Evolutionary conservation across 768 basidiomycete genomes (phyloP).

Genomic region (Suillus weaverae): DNA sequence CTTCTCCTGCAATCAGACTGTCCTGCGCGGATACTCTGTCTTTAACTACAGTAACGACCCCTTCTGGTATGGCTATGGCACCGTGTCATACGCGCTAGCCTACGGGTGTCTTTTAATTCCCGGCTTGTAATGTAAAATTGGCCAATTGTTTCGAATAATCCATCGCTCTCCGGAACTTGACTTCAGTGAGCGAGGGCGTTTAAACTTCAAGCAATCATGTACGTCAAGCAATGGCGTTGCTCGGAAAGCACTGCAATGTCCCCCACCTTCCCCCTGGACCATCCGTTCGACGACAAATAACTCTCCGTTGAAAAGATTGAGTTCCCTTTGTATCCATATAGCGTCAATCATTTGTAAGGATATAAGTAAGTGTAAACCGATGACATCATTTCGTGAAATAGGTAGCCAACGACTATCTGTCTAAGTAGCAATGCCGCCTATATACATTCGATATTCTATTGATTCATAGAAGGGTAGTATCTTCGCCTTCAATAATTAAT

Average conservation of each 20-base stretch:
- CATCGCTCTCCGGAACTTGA: neutral
- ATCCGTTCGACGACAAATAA: neutral
- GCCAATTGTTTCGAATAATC: neutral
- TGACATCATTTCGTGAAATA: neutral
- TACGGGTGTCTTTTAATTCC: neutral
- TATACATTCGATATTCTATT: no score
- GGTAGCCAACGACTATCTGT: neutral
- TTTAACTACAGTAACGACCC: conserved; percentile 29
- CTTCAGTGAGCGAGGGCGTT: neutral
- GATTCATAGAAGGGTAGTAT: no score
- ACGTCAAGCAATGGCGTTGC: neutral
- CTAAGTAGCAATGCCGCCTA: neutral
- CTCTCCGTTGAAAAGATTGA: neutral
- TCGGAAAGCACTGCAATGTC: no score
- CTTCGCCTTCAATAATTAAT: no score
- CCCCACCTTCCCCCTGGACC: neutral
- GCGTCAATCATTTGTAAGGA: neutral
- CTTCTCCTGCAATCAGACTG: conserved; percentile 33
- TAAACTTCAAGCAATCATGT: no score
- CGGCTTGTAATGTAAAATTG: neutral
- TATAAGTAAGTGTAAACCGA: neutral
- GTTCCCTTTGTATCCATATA: neutral
- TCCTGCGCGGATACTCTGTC: conserved; percentile 32
- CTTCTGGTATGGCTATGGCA: conserved; percentile 20
- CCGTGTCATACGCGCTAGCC: neutral